Evolutionary conservation across 2,329 filamentous ascomycete genomes (phyloP), one percentile per base, ranked within the genome.

Genomic region (Hypocreales sp.): DNA sequence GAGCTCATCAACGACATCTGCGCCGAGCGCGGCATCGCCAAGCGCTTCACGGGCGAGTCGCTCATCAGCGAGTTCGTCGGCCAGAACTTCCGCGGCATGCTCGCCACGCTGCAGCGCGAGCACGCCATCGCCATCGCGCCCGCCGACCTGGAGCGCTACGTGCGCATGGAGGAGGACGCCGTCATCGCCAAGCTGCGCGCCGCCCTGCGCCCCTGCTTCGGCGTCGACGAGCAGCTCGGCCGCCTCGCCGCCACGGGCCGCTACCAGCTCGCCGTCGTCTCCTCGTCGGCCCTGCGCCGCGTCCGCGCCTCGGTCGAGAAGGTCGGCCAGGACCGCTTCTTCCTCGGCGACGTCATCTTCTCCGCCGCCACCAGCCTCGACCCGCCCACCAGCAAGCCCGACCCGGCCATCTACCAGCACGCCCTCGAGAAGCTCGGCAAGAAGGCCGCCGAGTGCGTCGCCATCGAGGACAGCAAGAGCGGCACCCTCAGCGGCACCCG

Each of bases 1-100:
- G 79, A 81, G 34, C 73, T 93, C 38, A 78, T 83, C 63, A 93
- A 93, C 59, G 64, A 83, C 53, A 81, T 92, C 51, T 72, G 87
- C 50, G 63, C 66, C 41, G 66, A 67, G 45, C 66, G 77, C 46
- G 58, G 64, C 42, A 61, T 82, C 33, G 39, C 51, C 17, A 63
- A 71, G 41, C 71, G 67, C 48, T 93, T 92, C 62, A 84, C 79
- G 4, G 79, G 79, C 45, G 69, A 75, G 25, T 65, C 72, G 33
- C 74, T 93, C 37, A 80, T 92, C 57, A 61, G 65, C 41, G 80
- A 92, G 58, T 93, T 92, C 45, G 82, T 93, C 41, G 84, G 86
- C 43, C 79, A 90, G 53, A 92, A 92, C 67, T 93, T 92, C 68
- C 81, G 83, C 40, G 81, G 82, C 55, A 92, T 92, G 81, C 75